phyloP scores from a whole-genome alignment of 345 rosid genomes.

The Adansonia digitata region DNA sequence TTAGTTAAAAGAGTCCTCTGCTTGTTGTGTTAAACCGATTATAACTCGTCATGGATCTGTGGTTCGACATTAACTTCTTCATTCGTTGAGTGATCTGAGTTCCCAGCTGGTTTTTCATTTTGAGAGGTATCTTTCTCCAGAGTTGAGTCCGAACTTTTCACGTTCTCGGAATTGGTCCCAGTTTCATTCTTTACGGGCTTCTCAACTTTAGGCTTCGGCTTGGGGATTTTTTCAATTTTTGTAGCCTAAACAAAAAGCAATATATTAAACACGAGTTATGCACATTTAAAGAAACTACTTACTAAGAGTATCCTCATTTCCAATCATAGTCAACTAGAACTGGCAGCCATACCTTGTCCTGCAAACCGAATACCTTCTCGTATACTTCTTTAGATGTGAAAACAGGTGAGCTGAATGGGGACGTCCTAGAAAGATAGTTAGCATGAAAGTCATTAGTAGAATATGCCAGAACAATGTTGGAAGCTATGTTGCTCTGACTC shows the following conservation, averaged over 20 bases:
- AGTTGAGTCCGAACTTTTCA: conserved; percentile 27
- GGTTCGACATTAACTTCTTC: conserved; percentile 25
- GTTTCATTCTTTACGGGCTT: conserved; percentile 62
- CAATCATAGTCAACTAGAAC: neutral
- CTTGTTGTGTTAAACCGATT: conserved; percentile 13
- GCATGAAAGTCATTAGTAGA: neutral
- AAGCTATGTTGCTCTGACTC: too few relatives aligned
- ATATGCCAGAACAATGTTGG: neutral
- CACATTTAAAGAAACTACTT: neutral
- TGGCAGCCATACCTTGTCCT: conserved; percentile 62
- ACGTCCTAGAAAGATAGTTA: conserved; percentile 36
- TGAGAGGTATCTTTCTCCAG: conserved; percentile 23
- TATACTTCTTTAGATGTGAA: conserved; percentile 82
- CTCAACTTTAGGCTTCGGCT: conserved; percentile 87
- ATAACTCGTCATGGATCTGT: conserved; percentile 64
- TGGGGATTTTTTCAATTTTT: conserved; percentile 62
- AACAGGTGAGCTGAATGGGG: conserved; percentile 52
- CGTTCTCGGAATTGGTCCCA: conserved; percentile 26
- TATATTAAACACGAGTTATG: neutral
- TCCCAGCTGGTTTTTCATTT: conserved; percentile 25
- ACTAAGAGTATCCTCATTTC: neutral
- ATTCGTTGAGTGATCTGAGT: conserved; percentile 17
- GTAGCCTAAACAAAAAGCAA: conserved; percentile 39
- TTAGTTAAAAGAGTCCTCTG: neutral
- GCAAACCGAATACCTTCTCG: conserved; percentile 48